These are phyloP conservation scores for Globisporangium iwayamae DNA, from an alignment of 352 stramenopile genomes.

Conservation along the genomic window DNA sequence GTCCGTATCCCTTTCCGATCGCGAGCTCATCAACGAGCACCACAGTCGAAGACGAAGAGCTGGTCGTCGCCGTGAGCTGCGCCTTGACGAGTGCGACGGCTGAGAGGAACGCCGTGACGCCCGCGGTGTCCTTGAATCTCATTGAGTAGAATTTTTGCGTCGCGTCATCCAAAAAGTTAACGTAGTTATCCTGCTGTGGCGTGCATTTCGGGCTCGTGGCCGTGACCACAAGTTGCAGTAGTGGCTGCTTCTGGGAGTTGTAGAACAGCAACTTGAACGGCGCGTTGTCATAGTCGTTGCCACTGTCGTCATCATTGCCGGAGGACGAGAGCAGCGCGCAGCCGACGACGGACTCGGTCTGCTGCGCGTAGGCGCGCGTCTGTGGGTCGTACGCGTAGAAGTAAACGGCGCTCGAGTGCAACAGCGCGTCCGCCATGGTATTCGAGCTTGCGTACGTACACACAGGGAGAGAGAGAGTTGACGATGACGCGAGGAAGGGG, in stretches of 20 bases:
- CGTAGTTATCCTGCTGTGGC: slow-evolving; percentile 70
- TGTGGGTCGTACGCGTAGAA: slow-evolving; percentile 60
- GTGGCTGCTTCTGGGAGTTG: slow-evolving; percentile 61
- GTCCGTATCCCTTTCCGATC: slow-evolving; percentile 18
- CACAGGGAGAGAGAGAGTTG: neutral
- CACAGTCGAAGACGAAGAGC: neutral
- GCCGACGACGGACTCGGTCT: slow-evolving; percentile 58
- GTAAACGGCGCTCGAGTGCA: slow-evolving; percentile 72
- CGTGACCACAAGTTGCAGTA: slow-evolving; percentile 45
- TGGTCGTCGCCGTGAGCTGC: slow-evolving; percentile 30
- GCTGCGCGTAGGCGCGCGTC: slow-evolving; percentile 46
- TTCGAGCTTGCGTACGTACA: neutral
- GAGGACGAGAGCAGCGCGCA: slow-evolving; percentile 43
- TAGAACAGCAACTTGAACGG: slow-evolving; percentile 69
- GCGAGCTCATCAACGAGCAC: slow-evolving; percentile 51
- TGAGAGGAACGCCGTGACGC: slow-evolving; percentile 37
- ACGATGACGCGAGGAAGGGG: neutral
- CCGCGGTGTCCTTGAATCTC: slow-evolving; percentile 58
- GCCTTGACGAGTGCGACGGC: slow-evolving; percentile 53
- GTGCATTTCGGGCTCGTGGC: slow-evolving; percentile 34
- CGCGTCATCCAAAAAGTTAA: slow-evolving; percentile 55
- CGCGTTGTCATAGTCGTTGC: slow-evolving; percentile 2
- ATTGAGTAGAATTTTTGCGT: slow-evolving; percentile 65
- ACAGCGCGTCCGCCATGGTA: slow-evolving; percentile 47
- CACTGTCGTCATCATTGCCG: neutral